Conservation (phyloP, 768 basidiomycete species). For the Leccinum uliginosum region DNA sequence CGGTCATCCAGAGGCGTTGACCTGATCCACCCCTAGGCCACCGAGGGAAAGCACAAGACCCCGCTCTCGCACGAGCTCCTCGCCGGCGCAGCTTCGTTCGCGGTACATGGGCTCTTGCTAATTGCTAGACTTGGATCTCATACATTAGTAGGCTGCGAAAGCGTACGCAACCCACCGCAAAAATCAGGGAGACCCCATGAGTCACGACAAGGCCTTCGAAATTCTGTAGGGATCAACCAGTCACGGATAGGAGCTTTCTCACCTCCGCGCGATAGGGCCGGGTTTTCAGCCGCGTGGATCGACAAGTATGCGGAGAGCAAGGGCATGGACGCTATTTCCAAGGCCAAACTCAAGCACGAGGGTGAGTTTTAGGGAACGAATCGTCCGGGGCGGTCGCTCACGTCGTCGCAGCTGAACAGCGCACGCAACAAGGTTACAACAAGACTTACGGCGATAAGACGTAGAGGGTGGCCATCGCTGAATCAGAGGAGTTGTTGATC, state of each 20-base stretch:
- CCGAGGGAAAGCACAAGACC: slow-evolving; percentile 12
- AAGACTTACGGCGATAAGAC: background rate
- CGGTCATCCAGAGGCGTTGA: background rate
- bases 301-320: slow-evolving; percentile 25
- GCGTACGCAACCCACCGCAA: slow-evolving; percentile 24
- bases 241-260: background rate
- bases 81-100: slow-evolving; percentile 28
- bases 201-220: slow-evolving; percentile 20
- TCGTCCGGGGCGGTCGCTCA: background rate
- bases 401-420: slow-evolving; percentile 12
- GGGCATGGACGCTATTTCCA: slow-evolving; percentile 17
- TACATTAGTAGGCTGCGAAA: slow-evolving; percentile 24
- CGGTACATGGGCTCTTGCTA: slow-evolving; percentile 3
- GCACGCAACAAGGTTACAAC: background rate
- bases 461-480: slow-evolving; percentile 17
- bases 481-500: background rate
- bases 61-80: slow-evolving; percentile 26
- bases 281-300: slow-evolving; percentile 23
- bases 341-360: slow-evolving; percentile 15
- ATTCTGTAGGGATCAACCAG: slow-evolving; percentile 16
- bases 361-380: slow-evolving; percentile 14
- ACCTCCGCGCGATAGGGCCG: slow-evolving; percentile 17
- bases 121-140: background rate
- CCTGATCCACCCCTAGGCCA: slow-evolving; percentile 8
- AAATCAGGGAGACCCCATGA: slow-evolving; percentile 18